Conservation (phyloP, 2,329 filamentous ascomycete species). For the Fusarium protoensiforme region DNA sequence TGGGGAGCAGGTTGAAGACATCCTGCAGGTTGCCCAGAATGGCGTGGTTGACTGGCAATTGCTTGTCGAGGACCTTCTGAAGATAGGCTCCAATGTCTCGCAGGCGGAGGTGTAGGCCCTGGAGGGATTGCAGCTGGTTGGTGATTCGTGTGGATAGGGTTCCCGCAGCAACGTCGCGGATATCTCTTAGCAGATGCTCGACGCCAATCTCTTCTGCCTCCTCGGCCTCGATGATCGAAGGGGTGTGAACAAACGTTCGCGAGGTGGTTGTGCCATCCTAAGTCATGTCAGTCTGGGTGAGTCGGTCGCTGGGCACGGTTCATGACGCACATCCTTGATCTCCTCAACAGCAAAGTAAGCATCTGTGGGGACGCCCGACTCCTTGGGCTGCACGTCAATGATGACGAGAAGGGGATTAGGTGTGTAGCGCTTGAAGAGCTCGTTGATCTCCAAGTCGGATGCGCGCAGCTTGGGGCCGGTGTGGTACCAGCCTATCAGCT, state of each 20-base stretch:
- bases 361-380: constrained; percentile 96
- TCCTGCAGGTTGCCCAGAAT: constrained; percentile 99
- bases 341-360: constrained; percentile 99
- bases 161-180: constrained; percentile 96
- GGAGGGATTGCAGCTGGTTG: constrained; percentile 95
- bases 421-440: constrained; percentile 99
- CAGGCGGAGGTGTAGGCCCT: constrained; percentile 93
- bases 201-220: constrained; percentile 99
- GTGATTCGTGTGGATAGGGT: constrained; percentile 97
- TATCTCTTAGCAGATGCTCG: constrained; percentile 96
- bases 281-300: constrained; percentile 6
- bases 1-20: constrained; percentile 97
- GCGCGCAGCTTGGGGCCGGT: constrained; percentile 96
- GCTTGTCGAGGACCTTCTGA: constrained; percentile 92
- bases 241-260: constrained; percentile 98
- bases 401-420: constrained; percentile 97
- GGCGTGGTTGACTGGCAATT: constrained; percentile 95
- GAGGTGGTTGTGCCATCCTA: constrained; percentile 97
- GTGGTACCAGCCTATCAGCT: constrained; percentile 99
- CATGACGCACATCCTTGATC: constrained; percentile 89
- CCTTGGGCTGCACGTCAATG: constrained; percentile 97
- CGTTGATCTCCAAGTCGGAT: constrained; percentile 98
- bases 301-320: neutral
- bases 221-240: constrained; percentile 97
- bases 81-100: constrained; percentile 96